A percentile compares a stretch with the other conserved stretches of the same genome.
These are phyloP conservation scores for Entomortierella lignicola DNA, from an alignment of 192 early-diverging fungal genomes.

Conservation along the genomic window DNA sequence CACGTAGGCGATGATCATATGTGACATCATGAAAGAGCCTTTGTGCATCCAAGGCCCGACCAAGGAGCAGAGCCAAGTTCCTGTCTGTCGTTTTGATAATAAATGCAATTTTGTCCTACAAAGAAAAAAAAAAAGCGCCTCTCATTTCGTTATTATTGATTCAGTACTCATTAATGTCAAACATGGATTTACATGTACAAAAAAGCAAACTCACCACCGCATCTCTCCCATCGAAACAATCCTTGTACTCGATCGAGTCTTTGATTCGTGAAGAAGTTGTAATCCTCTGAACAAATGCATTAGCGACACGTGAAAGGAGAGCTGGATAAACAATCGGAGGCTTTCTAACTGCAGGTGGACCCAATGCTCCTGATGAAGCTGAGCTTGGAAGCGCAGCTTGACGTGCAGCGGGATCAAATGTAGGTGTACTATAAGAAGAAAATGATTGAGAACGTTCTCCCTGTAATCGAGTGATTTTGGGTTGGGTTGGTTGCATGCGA, in stretches of 20 bases:
- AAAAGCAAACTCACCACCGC: conserved; percentile 73
- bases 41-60: conserved; percentile 91
- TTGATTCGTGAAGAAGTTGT: conserved; percentile 73
- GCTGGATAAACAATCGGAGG: conserved; percentile 77
- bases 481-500: conserved; percentile 35
- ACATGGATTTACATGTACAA: background rate
- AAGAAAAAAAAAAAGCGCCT: conserved; percentile 10
- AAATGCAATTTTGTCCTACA: conserved; percentile 78
- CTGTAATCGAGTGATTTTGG: conserved; percentile 31
- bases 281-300: conserved; percentile 69
- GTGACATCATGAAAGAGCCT: conserved; percentile 93
- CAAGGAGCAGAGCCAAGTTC: conserved; percentile 87
- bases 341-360: conserved; percentile 29
- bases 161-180: background rate
- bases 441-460: conserved; percentile 48
- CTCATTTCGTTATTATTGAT: conserved; percentile 10
- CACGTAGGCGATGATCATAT: conserved; percentile 88
- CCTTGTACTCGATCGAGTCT: conserved; percentile 84
- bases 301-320: conserved; percentile 76
- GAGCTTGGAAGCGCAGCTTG: conserved; percentile 29
- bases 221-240: conserved; percentile 88
- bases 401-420: conserved; percentile 23
- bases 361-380: conserved; percentile 21
- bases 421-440: conserved; percentile 33
- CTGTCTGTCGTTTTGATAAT: conserved; percentile 89